These are phyloP conservation scores for Alectoria sarmentosa DNA, from an alignment of 495 filamentous ascomycete genomes.

Conservation along the genomic window DNA sequence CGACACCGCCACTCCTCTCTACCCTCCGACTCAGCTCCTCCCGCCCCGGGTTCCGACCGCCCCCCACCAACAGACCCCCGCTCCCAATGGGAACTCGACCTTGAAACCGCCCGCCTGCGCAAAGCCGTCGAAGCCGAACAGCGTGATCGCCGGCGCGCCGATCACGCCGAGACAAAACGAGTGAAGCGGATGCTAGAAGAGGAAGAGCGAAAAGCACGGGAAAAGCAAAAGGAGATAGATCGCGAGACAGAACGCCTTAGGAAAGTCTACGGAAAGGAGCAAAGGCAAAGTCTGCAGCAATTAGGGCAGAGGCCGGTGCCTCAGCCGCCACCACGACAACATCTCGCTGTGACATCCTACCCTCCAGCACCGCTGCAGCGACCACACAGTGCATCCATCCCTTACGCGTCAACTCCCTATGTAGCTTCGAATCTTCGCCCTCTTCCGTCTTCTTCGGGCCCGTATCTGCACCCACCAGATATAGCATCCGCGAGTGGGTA, in stretches of 20 bases:
- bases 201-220: constrained; percentile 62
- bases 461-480: constrained; percentile 29
- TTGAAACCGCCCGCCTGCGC: constrained; percentile 55
- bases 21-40: constrained; percentile 24
- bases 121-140: constrained; percentile 49
- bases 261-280: constrained; percentile 59
- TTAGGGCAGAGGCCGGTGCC: constrained; percentile 26
- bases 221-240: constrained; percentile 64
- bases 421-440: constrained; percentile 22
- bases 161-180: constrained; percentile 56
- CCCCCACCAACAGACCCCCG: constrained; percentile 41
- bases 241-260: constrained; percentile 79
- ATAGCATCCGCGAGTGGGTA: constrained; percentile 16
- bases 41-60: constrained; percentile 23
- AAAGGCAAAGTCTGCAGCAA: constrained; percentile 34
- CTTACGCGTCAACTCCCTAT: constrained; percentile 8
- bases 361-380: constrained; percentile 24
- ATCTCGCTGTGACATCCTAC: constrained; percentile 14
- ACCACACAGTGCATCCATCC: constrained; percentile 23
- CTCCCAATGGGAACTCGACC: constrained; percentile 52
- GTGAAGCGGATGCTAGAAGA: constrained; percentile 71
- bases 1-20: constrained; percentile 25
- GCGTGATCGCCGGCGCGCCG: constrained; percentile 46
- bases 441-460: constrained; percentile 9
- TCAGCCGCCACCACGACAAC: constrained; percentile 21